Percentiles rank a stretch among this genome's conserved stretches.
Conservation (phyloP, 73 alveolate species). For the Paramecium caudatum region DNA sequence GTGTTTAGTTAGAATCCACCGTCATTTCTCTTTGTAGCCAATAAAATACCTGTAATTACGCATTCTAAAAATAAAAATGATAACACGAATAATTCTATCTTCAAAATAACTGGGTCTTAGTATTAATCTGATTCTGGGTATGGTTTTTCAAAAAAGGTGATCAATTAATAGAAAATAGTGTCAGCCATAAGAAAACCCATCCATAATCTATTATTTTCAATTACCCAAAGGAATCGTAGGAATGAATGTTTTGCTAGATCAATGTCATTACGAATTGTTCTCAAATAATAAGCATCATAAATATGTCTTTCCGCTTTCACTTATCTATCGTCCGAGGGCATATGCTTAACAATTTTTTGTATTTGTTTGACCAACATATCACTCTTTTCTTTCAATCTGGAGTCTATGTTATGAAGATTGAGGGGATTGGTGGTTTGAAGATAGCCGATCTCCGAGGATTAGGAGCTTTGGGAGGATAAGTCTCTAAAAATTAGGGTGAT, state of each 20-base stretch:
- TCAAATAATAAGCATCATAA: slow-evolving; percentile 65
- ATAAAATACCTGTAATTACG: not conserved
- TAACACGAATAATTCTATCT: slow-evolving; percentile 1
- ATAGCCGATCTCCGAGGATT: slow-evolving; percentile 5
- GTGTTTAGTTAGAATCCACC: slow-evolving; percentile 6
- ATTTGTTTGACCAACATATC: slow-evolving; percentile 51
- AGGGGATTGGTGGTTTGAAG: not conserved
- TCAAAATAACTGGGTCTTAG: not conserved
- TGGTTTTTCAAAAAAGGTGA: slow-evolving; percentile 56
- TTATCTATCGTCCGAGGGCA: slow-evolving; percentile 36
- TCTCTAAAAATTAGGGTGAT: slow-evolving; percentile 8
- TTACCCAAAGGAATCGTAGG: slow-evolving; percentile 7
- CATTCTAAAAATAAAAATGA: not conserved
- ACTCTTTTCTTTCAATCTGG: slow-evolving; percentile 26
- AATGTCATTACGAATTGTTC: slow-evolving; percentile 64
- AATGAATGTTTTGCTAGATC: not conserved
- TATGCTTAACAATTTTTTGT: slow-evolving; percentile 31
- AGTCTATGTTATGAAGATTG: not conserved
- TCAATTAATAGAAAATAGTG: not conserved
- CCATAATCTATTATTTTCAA: slow-evolving; percentile 51
- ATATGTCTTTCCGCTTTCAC: slow-evolving; percentile 64
- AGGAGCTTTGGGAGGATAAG: not conserved
- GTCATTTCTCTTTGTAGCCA: slow-evolving; percentile 38
- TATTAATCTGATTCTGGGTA: slow-evolving; percentile 15
- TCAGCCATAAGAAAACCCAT: not conserved